These are phyloP conservation scores for Populus simonii DNA, from an alignment of 345 rosid species.

Conservation along the genomic window DNA sequence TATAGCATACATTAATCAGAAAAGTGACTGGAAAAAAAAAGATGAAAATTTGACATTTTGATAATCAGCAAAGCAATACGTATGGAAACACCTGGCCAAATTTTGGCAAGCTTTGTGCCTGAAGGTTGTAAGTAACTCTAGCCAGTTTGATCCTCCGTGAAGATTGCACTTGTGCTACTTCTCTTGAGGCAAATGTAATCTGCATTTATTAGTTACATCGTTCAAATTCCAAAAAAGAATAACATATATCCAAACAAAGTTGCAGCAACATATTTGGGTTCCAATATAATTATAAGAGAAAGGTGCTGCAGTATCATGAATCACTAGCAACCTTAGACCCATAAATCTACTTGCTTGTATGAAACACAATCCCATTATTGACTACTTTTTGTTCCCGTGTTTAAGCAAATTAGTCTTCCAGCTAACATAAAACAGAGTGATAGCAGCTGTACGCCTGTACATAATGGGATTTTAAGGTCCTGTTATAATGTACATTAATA, in stretches of 20 bases:
- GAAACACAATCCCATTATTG: not conserved
- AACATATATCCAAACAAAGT: not conserved
- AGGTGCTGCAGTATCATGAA: not conserved
- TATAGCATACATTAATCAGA: not conserved
- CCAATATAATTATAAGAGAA: not conserved
- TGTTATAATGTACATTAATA: too few species aligned
- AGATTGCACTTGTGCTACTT: conserved; percentile 13
- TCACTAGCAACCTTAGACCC: not conserved
- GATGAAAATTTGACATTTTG: not conserved
- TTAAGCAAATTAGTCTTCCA: not conserved
- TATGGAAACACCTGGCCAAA: conserved; percentile 46
- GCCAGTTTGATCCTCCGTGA: conserved; percentile 32
- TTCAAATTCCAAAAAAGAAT: conserved; percentile 2
- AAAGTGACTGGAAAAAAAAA: not conserved
- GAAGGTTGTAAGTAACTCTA: conserved; percentile 39
- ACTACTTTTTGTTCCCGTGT: not conserved
- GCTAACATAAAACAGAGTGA: not conserved
- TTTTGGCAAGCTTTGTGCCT: conserved; percentile 35
- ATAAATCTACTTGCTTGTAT: not conserved
- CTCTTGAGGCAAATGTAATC: conserved; percentile 34
- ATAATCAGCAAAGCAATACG: not conserved
- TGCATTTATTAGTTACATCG: conserved; percentile 22
- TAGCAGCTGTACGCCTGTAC: not conserved
- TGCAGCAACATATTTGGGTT: not conserved
- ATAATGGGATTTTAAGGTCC: too few species aligned